phyloP scores from a whole-genome alignment of 164 flowering plant species.

The Nymphaea thermarum region DNA sequence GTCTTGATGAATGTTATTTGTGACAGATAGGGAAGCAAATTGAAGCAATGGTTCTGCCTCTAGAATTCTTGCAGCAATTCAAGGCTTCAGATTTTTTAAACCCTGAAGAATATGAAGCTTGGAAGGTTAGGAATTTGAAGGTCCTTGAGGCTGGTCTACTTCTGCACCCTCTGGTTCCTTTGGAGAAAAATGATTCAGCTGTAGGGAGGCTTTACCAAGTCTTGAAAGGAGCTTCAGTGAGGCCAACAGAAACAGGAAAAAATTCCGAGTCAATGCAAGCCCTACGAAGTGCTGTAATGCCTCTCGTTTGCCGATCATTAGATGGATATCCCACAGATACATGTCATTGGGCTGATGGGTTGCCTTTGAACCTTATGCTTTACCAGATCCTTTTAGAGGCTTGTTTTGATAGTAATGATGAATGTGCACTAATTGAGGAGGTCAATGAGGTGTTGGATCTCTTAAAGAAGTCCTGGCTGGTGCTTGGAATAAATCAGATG shows the following conservation, averaged over 20 bases:
- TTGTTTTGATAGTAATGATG: conserved; percentile 74
- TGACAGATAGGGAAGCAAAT: conserved; percentile 70
- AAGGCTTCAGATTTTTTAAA: conserved; percentile 62
- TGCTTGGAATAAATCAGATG: conserved; percentile 68
- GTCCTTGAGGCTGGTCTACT: conserved; percentile 77
- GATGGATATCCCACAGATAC: conserved; percentile 41
- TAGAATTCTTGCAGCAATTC: conserved; percentile 75
- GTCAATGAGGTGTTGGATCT: conserved; percentile 76
- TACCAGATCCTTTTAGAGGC: conserved; percentile 70
- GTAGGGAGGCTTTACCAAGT: conserved; percentile 45
- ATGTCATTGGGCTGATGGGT: conserved; percentile 95
- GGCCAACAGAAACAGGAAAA: conserved; percentile 60
- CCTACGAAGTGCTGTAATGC: conserved; percentile 43
- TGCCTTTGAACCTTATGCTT: conserved; percentile 61
- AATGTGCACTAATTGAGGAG: conserved; percentile 61
- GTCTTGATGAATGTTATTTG: not conserved
- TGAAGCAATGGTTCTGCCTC: conserved; percentile 69
- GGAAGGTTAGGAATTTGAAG: conserved; percentile 65
- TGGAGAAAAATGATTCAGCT: conserved; percentile 28
- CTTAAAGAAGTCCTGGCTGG: conserved; percentile 77
- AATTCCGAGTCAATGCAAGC: conserved; percentile 51
- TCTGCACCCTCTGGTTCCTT: conserved; percentile 53
- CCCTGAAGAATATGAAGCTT: conserved; percentile 56
- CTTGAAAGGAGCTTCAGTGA: conserved; percentile 37
- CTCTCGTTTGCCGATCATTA: conserved; percentile 64